Base-by-base conservation (phyloP, 2,329 filamentous ascomycete species). In the Botrytis sinoallii region DNA sequence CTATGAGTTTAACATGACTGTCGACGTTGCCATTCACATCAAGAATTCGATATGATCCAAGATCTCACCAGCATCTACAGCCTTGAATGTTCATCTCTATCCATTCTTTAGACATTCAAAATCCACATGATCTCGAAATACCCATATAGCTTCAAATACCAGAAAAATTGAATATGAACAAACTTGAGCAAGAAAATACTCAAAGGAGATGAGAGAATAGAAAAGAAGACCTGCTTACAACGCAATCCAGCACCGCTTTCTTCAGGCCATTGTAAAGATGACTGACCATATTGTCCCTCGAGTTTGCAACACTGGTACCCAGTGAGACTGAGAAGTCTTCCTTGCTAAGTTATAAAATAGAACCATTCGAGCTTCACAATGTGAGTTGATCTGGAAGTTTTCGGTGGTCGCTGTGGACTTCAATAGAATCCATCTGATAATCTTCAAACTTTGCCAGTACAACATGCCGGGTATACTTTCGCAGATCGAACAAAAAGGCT, bases 11-110 rank as follows among this genome's bases (percentile, higher is more conserved):
- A 82, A 87, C 48, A 55, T 55, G 25, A 1, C 80, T 82, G 35
- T 76, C 76, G 10, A 88, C 80, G 77, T 75, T 67, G 71, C 79
- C 81, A 75, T 86, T 86, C 65, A 87, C 79, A 4, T 87, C 76
- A 3, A 86, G 79, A 44, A 88, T 74, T 22, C 84, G 83, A 73
- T n/a, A 73, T 16, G 2, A 29, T 29, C 6, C 86, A 85, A 3
- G 81, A 82, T 8, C 79, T 82, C 20, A 29, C 83, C 84, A 0
- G 81, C 74, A 2, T 77, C 77, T 69, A 86, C 83, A 6, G 8
- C n/a, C 52, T 29, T 18, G n/a, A 8, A 55, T 55, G 25, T 29
- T 29, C 14, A n/a, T 55, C 52, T 55, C 52, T 16, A 25, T n/a
- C 25, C n/a, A 55, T 55, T 55, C 12, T 29, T 55, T 9, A 4